phyloP scores from a whole-genome alignment of 169 alveolate genomes.

The Cryptosporidium parvum region DNA sequence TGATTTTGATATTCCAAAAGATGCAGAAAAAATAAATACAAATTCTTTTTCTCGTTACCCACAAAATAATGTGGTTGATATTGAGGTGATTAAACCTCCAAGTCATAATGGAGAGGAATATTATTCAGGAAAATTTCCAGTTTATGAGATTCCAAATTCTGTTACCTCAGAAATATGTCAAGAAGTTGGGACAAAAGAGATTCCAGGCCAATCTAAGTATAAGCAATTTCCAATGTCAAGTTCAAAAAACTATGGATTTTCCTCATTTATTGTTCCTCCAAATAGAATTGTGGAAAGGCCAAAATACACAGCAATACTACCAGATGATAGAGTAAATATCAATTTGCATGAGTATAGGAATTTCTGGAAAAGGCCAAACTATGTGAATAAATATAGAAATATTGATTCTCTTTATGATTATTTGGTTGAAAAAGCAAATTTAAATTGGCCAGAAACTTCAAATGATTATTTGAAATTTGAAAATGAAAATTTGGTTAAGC shows the following conservation, averaged over 20 bases:
- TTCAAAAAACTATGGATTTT: neutral
- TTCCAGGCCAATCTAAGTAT: constrained; percentile 57
- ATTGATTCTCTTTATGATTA: neutral
- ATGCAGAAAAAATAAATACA: neutral
- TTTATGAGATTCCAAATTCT: constrained; percentile 65
- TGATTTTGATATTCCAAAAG: constrained; percentile 43
- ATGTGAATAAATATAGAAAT: constrained; percentile 26
- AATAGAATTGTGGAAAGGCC: constrained; percentile 6
- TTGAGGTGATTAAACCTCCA: constrained; percentile 27
- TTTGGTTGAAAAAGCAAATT: constrained; percentile 4
- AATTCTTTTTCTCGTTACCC: neutral
- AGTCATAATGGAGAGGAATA: constrained; percentile 2
- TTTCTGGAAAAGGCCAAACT: constrained; percentile 59
- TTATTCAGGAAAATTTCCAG: constrained; percentile 55
- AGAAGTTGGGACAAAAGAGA: constrained; percentile 63
- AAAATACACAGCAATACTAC: constrained; percentile 29
- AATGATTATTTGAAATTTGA: constrained; percentile 14
- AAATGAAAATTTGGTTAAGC: neutral
- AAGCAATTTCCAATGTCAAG: constrained; percentile 5
- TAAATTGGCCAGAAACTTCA: constrained; percentile 45
- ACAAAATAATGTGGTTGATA: constrained; percentile 16
- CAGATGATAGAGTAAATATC: constrained; percentile 42
- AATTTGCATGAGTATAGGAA: constrained; percentile 32
- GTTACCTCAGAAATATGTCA: constrained; percentile 57
- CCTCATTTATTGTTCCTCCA: constrained; percentile 57